Evolutionary conservation across 192 early-diverging fungal genomes (phyloP), one percentile per base, ranked within the genome.

Genomic region (Backusella mclennaniae): DNA sequence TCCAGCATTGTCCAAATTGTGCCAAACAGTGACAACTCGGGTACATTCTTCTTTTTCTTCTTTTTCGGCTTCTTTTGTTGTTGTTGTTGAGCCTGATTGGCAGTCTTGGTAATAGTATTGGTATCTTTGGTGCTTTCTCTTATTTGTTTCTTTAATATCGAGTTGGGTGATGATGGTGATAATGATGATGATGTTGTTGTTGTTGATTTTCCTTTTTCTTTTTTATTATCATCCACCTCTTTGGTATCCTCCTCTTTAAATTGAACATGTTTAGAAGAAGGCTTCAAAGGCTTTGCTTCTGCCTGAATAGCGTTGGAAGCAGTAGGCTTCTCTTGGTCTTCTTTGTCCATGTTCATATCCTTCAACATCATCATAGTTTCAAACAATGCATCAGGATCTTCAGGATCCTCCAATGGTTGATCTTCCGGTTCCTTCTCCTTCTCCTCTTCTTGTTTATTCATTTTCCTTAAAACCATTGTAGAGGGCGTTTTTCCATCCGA

Each of bases 1-100:
- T 85, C 84, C 2, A 85, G 35, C 21, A 82, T 39, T 6, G 84
- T 85, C 84, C 84, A 85, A 4, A 83, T 83, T 15, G 76, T 83
- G 9, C 84, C 84, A 80, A 85, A 85, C 7, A 85, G 42, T 72
- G 84, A 78, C 75, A 85, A 74, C 35, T 80, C 67, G 1, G 76
- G 80, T 31, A 56, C 75, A 8, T 31, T 73, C 26, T 66, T 76
- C 26, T 76, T 73, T 33, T 81, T 81, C 41, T 42, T 38, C 31
- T 46, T 63, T 56, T 71, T 68, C 33, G 35, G 41, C 23, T 44
- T 67, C 33, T 72, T 35, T 6, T 23, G 53, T 15, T 63, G 67
- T 8, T 68, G 29, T 11, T 29, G 67, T 9, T 19, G 56, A 15
- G 36, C 66, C 19, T 68, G 42, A 6, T 36, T 80, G 38, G 11